These are phyloP conservation scores for Hymenoscyphus scutula DNA, from an alignment of 2,329 filamentous ascomycete genomes.

Conservation along the genomic window DNA sequence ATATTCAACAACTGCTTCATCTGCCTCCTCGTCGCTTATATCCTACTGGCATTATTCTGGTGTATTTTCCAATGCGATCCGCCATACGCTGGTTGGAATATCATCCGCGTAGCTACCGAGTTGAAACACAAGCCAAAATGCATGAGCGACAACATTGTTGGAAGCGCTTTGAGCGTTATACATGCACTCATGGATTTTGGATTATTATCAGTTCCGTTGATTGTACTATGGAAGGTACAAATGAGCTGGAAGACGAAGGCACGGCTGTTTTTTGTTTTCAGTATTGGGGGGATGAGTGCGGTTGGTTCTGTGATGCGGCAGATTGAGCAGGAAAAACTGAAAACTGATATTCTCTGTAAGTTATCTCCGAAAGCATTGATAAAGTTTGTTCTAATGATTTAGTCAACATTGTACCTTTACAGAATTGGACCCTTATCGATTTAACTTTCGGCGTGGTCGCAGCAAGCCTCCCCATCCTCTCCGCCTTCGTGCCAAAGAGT, in stretches of 20 bases:
- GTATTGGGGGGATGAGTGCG: conserved; percentile 2
- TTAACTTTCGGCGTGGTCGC: neutral
- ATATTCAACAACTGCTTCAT: conserved; percentile 4
- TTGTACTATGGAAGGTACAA: neutral
- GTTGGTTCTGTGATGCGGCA: neutral
- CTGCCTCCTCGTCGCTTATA: neutral
- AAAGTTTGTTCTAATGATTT: neutral
- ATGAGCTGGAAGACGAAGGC: conserved; percentile 2
- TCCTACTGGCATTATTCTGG: neutral
- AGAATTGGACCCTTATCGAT: conserved; percentile 1
- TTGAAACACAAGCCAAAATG: neutral
- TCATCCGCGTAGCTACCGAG: conserved; percentile 1
- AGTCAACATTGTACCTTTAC: neutral
- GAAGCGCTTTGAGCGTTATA: neutral
- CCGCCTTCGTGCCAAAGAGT: neutral
- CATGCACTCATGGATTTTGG: conserved; percentile 1
- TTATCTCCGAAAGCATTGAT: neutral
- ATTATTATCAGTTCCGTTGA: neutral
- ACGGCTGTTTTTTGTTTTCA: neutral
- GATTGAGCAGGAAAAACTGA: neutral
- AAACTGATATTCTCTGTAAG: neutral
- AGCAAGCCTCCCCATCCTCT: neutral
- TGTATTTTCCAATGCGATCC: neutral
- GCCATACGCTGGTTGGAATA: neutral
- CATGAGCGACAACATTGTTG: neutral